Evolutionary conservation across 805 yeast genomes (phyloP), one percentile per base, ranked within the genome.

Genomic region (Pichia phayaonensis): DNA sequence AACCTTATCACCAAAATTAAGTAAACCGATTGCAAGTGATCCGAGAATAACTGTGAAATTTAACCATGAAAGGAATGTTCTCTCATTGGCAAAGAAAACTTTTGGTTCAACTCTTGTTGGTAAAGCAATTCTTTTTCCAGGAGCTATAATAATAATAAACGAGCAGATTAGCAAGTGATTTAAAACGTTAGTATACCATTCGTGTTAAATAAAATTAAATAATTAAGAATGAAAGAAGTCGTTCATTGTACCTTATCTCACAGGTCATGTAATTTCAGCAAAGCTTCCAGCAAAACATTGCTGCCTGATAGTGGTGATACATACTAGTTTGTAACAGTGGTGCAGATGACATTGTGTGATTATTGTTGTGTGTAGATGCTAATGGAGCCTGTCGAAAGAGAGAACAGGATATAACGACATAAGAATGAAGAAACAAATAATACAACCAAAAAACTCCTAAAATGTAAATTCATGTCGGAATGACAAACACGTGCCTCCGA

Each of bases 91-190:
- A 64, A 94, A 94, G 73, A 95, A 94, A 26, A 94, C 99, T 71
- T 94, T 94, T 58, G 99, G 99, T 72, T 94, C 99, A 22, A 94
- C 97, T 56, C 99, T 80, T 20, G 97, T 95, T 45, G 99, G 99
- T 50, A 94, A 76, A 4, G 99, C 98, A 59, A 94, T 94, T 72
- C 98, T 84, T 71, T 94, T 94, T 53, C 84, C 83, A 56, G 63
- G 66, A 6, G 63, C 67, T 62, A 46, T 46, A 41, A 42, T 16
- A 29, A 39, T 20, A 6, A 29, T 29, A 2, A 29, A 27, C 27
- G 12, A 13, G 8, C 16, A 11, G 8, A 10, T 18, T n/a, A 21
- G 16, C 2, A 2, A 20, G 41, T 24, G 29, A 20, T 39, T 16
- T n/a, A 15, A 41, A 22, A 13, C 20, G 40, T 49, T 42, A 24